Conservation (phyloP, 2,329 filamentous ascomycete genomes). For the Paracoccidioides brasiliensis region DNA sequence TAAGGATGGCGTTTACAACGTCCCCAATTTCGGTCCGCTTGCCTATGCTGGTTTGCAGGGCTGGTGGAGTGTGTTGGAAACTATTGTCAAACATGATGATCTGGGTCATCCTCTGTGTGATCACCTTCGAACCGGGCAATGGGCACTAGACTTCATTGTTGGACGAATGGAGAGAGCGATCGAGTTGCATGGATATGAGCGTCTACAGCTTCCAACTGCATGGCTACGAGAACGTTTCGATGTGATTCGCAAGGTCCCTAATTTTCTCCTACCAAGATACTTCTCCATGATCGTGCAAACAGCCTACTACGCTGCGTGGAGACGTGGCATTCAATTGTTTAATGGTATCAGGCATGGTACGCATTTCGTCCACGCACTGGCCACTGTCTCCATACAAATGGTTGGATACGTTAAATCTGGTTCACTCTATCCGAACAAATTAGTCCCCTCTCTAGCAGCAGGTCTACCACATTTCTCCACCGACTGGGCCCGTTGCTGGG, state of each 20-base stretch:
- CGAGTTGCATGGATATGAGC: conserved; percentile 46
- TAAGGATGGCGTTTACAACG: conserved; percentile 73
- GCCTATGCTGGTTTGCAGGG: conserved; percentile 96
- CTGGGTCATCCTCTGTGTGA: conserved; percentile 88
- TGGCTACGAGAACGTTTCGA: conserved; percentile 83
- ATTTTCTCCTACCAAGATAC: conserved; percentile 81
- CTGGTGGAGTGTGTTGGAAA: conserved; percentile 86
- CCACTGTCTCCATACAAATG: conserved; percentile 84
- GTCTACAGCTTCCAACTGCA: conserved; percentile 50
- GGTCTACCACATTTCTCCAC: conserved; percentile 88
- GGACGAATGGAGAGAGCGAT: conserved; percentile 63
- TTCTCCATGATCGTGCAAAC: conserved; percentile 82
- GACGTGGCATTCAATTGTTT: conserved; percentile 67
- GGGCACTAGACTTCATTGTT: conserved; percentile 81
- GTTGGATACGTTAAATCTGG: conserved; percentile 81
- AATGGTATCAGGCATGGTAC: conserved; percentile 68
- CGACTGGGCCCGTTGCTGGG: conserved; percentile 94
- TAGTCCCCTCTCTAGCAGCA: conserved; percentile 76
- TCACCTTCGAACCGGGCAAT: conserved; percentile 79
- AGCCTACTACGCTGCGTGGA: conserved; percentile 71
- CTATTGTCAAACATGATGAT: conserved; percentile 77
- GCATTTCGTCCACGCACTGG: conserved; percentile 74
- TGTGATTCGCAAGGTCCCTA: conserved; percentile 71
- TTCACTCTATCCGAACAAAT: conserved; percentile 74
- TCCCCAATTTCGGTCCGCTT: conserved; percentile 70